Evolutionary conservation across 257 asterid species (phyloP).

Genomic region (Ilex asprella): DNA sequence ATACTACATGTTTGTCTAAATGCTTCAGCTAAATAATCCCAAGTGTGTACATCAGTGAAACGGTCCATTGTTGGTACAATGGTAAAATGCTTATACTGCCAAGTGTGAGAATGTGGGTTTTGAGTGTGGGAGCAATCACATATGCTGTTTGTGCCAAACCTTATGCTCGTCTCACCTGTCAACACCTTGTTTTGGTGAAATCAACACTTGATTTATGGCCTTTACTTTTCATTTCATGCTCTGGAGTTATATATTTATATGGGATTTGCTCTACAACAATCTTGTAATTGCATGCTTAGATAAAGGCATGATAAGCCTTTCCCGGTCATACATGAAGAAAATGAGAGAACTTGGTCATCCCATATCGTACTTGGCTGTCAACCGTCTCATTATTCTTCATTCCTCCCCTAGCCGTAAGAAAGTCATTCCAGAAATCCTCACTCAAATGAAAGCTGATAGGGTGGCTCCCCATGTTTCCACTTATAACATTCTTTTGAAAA

Average conservation of each 20-base stretch:
- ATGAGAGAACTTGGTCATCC: slow-evolving; percentile 76
- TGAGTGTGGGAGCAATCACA: too few species aligned
- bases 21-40: slow-evolving; percentile 3
- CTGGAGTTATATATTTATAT: slow-evolving; percentile 18
- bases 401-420: slow-evolving; percentile 63
- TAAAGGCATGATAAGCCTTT: slow-evolving; percentile 61
- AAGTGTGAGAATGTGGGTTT: too few species aligned
- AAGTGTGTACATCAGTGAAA: background rate
- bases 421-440: slow-evolving; percentile 48
- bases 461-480: slow-evolving; percentile 69
- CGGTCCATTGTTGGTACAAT: background rate
- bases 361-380: slow-evolving; percentile 71
- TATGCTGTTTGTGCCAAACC: too few species aligned
- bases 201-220: too few species aligned
- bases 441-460: slow-evolving; percentile 87
- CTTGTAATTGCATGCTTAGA: slow-evolving; percentile 86
- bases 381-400: slow-evolving; percentile 79
- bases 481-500: slow-evolving; percentile 65
- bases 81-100: too few species aligned
- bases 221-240: too few species aligned
- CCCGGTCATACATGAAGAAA: slow-evolving; percentile 74
- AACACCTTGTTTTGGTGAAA: too few species aligned
- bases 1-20: slow-evolving; percentile 39
- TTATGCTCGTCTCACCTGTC: too few species aligned
- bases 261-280: slow-evolving; percentile 66